Evolutionary conservation across 345 rosid genomes (phyloP).

Genomic region (Eucalyptus marginata): DNA sequence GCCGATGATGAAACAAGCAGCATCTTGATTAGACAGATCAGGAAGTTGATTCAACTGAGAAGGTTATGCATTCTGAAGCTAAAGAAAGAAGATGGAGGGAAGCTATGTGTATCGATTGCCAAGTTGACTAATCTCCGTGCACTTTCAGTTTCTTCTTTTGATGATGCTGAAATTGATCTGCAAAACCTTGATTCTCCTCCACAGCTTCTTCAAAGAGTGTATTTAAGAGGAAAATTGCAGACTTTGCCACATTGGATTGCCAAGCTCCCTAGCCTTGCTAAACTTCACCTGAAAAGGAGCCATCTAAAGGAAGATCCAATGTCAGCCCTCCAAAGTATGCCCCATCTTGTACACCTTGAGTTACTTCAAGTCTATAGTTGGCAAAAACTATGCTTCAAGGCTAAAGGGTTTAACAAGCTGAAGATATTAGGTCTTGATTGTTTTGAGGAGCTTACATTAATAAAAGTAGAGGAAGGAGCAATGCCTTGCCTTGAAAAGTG

Average conservation of each 20-base stretch:
- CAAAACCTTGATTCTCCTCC: slow-evolving; percentile 6
- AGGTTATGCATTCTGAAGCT: slow-evolving; percentile 10
- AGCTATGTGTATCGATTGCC: not conserved
- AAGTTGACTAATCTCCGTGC: not conserved
- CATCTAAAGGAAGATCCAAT: slow-evolving; percentile 8
- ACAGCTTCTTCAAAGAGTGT: not conserved
- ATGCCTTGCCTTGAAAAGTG: slow-evolving; percentile 3
- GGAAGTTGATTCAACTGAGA: slow-evolving; percentile 1
- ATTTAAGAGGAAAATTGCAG: not conserved
- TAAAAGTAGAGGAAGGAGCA: slow-evolving; percentile 7
- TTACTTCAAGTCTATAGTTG: slow-evolving; percentile 4
- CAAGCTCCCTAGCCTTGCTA: not conserved
- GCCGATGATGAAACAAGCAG: not conserved
- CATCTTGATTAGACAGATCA: slow-evolving; percentile 1
- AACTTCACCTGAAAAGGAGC: slow-evolving; percentile 1
- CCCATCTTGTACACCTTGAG: slow-evolving; percentile 14
- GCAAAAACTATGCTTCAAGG: not conserved
- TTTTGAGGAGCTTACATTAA: slow-evolving; percentile 1
- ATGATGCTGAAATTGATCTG: slow-evolving; percentile 5
- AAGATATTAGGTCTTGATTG: slow-evolving; percentile 4
- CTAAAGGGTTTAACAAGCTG: slow-evolving; percentile 12
- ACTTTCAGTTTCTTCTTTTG: not conserved
- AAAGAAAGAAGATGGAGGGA: slow-evolving; percentile 1
- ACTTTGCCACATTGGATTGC: slow-evolving; percentile 10
- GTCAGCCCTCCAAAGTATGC: not conserved